A percentile compares a stretch with the other conserved stretches of the same genome.
phyloP scores from a whole-genome alignment of 192 early-diverging fungal species.

The Coemansia sp. region DNA sequence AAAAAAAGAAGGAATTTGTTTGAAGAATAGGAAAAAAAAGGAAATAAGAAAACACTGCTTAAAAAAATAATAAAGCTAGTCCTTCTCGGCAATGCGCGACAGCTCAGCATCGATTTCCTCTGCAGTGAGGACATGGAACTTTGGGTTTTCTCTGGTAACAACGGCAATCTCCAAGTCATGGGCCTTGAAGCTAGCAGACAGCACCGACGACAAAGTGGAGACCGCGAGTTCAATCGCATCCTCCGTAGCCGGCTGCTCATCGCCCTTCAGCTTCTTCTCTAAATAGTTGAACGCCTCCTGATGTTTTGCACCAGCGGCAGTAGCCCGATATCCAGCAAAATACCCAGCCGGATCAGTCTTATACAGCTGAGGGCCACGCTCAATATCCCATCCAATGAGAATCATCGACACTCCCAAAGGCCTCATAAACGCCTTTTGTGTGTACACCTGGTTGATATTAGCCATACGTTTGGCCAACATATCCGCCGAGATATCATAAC shows the following conservation, averaged over 20 bases:
- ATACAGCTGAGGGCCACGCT: conserved; percentile 95
- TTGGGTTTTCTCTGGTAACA: conserved; percentile 72
- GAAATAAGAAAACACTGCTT: not conserved
- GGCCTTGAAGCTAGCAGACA: conserved; percentile 94
- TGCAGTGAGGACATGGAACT: conserved; percentile 76
- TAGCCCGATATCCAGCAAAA: conserved; percentile 96
- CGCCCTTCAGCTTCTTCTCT: conserved; percentile 98
- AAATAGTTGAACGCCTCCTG: conserved; percentile 91
- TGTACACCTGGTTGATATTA: conserved; percentile 98
- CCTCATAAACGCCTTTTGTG: conserved; percentile 98
- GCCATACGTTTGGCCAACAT: conserved; percentile 98
- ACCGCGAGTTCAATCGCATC: conserved; percentile 97
- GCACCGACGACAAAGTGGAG: conserved; percentile 86
- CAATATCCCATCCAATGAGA: conserved; percentile 93
- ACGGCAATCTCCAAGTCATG: conserved; percentile 95
- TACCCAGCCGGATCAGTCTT: conserved; percentile 99
- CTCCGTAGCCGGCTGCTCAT: conserved; percentile 73
- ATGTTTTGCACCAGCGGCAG: conserved; percentile 90
- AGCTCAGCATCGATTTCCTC: conserved; percentile 77
- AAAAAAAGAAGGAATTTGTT: conserved; percentile 3
- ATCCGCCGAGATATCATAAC: conserved; percentile 96
- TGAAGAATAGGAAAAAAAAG: not conserved
- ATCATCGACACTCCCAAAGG: conserved; percentile 99
- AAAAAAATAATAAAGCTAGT: conserved; percentile 20
- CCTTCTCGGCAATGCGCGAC: conserved; percentile 54